phyloP scores from a whole-genome alignment of 2,329 filamentous ascomycete genomes.

The Plectosphaerella plurivora region DNA sequence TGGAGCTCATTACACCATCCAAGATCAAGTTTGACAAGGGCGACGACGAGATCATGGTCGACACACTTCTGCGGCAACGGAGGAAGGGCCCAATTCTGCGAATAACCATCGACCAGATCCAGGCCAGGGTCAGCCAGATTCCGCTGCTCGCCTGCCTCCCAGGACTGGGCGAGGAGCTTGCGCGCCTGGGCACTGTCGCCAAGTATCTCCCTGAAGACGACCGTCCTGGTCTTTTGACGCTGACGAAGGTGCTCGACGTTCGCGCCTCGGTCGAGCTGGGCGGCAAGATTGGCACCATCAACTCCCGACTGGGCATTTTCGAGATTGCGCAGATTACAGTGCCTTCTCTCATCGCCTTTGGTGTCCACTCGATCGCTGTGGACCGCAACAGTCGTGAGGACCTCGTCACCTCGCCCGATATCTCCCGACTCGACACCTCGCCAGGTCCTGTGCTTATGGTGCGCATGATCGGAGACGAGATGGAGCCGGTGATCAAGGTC shows the following conservation, averaged over 20 bases:
- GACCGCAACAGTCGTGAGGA: slow-evolving; percentile 65
- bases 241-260: slow-evolving; percentile 62
- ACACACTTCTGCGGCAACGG: slow-evolving; percentile 81
- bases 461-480: slow-evolving; percentile 87
- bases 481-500: slow-evolving; percentile 84
- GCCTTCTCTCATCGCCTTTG: slow-evolving; percentile 77
- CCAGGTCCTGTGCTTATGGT: slow-evolving; percentile 66
- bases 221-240: slow-evolving; percentile 76
- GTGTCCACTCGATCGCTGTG: slow-evolving; percentile 59
- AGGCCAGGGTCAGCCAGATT: slow-evolving; percentile 57
- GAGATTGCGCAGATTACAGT: slow-evolving; percentile 80
- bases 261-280: slow-evolving; percentile 60
- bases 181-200: slow-evolving; percentile 78
- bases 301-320: slow-evolving; percentile 53
- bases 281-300: slow-evolving; percentile 62
- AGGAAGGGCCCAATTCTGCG: slow-evolving; percentile 81
- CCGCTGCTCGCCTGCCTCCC: slow-evolving; percentile 64
- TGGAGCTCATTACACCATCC: slow-evolving; percentile 86
- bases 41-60: slow-evolving; percentile 91
- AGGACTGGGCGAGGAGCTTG: slow-evolving; percentile 71
- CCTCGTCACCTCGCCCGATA: slow-evolving; percentile 55
- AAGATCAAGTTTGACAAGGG: slow-evolving; percentile 81
- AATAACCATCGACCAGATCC: slow-evolving; percentile 60
- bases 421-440: slow-evolving; percentile 17
- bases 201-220: slow-evolving; percentile 97